Conservation (phyloP, 2,329 filamentous ascomycete species). For the Fusarium beomiforme region DNA sequence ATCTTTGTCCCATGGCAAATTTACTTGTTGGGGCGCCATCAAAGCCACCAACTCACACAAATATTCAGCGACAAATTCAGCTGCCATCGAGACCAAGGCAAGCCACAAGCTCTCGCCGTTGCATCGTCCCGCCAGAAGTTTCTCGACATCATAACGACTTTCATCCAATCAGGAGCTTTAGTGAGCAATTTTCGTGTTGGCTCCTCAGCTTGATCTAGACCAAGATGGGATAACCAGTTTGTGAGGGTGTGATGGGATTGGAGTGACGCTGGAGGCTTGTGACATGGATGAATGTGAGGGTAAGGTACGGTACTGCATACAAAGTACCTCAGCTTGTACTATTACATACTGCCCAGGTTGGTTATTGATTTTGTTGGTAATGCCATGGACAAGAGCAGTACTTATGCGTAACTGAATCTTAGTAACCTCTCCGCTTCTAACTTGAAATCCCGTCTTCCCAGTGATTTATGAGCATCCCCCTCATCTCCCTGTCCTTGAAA, state of each 20-base stretch:
- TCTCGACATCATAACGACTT: not conserved
- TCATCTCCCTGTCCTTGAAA: not conserved
- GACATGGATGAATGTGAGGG: conserved; percentile 2
- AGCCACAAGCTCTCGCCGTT: conserved; percentile 28
- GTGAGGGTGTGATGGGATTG: conserved; percentile 17
- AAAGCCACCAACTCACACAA: conserved; percentile 5
- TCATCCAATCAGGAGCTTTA: not conserved
- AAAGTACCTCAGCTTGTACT: not conserved
- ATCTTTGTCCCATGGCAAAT: not conserved
- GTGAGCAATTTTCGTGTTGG: not conserved
- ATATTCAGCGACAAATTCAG: not conserved
- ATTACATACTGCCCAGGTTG: not conserved
- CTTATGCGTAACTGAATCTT: not conserved
- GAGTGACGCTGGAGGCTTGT: conserved; percentile 33
- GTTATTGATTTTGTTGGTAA: not conserved
- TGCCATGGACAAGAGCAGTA: not conserved
- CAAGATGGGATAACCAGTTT: conserved; percentile 15
- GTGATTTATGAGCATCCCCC: not conserved
- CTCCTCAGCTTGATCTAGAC: not conserved
- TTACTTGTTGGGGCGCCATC: conserved; percentile 3
- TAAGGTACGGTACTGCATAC: not conserved
- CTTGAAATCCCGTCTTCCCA: conserved; percentile 1
- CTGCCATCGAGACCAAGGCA: conserved; percentile 12
- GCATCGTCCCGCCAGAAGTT: not conserved
- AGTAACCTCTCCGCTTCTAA: not conserved